Evolutionary conservation across 139 green algal genomes (phyloP).

Genomic region (Chlorella sorokiniana): DNA sequence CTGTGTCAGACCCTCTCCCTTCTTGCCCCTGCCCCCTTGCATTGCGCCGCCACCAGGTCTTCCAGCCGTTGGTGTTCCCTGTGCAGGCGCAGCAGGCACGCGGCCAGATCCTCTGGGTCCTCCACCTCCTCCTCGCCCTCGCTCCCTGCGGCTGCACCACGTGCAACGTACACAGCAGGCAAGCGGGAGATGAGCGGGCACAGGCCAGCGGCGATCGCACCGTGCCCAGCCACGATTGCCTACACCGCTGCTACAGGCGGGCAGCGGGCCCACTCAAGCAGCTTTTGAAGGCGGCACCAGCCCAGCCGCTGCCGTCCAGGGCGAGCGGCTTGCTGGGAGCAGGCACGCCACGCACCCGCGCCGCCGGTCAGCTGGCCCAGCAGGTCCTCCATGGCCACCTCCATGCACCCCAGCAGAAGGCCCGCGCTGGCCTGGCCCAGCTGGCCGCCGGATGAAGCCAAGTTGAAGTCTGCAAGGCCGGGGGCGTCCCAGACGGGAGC

Average conservation of each 20-base stretch:
- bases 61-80: slow-evolving; percentile 45
- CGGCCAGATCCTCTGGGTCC: background rate
- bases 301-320: background rate
- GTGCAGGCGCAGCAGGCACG: slow-evolving; percentile 36
- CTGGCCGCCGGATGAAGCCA: background rate
- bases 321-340: background rate
- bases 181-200: background rate
- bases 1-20: slow-evolving; percentile 13
- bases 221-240: too few relatives aligned
- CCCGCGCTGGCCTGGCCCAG: slow-evolving; percentile 32
- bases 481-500: background rate
- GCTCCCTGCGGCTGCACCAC: background rate
- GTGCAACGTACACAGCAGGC: background rate
- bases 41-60: slow-evolving; percentile 34
- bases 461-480: slow-evolving; percentile 2
- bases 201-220: too few relatives aligned
- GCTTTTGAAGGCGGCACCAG: too few relatives aligned
- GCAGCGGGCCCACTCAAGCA: too few relatives aligned
- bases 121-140: background rate
- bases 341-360: background rate
- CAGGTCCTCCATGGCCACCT: slow-evolving; percentile 61
- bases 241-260: too few relatives aligned
- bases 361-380: slow-evolving; percentile 35
- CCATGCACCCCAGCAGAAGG: slow-evolving; percentile 49
- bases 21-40: slow-evolving; percentile 35